Evolutionary conservation across 805 yeast species (phyloP).

Genomic region (Dipodascus geniculatus): DNA sequence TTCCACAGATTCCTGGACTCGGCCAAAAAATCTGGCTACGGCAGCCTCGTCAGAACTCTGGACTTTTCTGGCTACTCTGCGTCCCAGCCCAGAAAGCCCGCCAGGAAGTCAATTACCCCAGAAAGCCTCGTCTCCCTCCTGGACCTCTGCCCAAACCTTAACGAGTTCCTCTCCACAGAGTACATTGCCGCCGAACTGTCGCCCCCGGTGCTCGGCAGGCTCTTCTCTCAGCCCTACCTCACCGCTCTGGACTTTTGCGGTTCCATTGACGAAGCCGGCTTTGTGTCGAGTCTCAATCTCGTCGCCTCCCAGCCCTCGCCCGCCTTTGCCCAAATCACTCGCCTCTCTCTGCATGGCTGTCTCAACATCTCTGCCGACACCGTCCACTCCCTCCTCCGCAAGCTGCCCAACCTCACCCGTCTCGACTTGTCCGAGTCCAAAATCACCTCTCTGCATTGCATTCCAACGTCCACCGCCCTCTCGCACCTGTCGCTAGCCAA

Average conservation of each 20-base stretch:
- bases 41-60: constrained; percentile 50
- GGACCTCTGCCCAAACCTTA: constrained; percentile 45
- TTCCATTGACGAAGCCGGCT: constrained; percentile 43
- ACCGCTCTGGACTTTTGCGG: constrained; percentile 83
- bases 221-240: constrained; percentile 47
- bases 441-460: constrained; percentile 43
- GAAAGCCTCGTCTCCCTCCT: constrained; percentile 57
- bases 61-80: constrained; percentile 86
- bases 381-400: constrained; percentile 46
- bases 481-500: constrained; percentile 64
- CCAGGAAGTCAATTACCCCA: constrained; percentile 81
- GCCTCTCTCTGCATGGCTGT: constrained; percentile 78
- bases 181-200: constrained; percentile 77
- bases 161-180: constrained; percentile 76
- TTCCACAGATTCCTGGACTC: constrained; percentile 60
- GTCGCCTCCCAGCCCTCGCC: constrained; percentile 3
- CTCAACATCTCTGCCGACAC: constrained; percentile 55
- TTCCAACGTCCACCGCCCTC: constrained; percentile 47
- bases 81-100: constrained; percentile 71
- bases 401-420: constrained; percentile 43
- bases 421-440: constrained; percentile 77
- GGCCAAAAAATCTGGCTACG: constrained; percentile 36
- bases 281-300: not conserved
- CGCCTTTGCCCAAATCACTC: constrained; percentile 22
- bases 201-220: constrained; percentile 37